These are phyloP conservation scores for Pythium coloratum DNA, from an alignment of 352 stramenopile genomes.

Conservation along the genomic window DNA sequence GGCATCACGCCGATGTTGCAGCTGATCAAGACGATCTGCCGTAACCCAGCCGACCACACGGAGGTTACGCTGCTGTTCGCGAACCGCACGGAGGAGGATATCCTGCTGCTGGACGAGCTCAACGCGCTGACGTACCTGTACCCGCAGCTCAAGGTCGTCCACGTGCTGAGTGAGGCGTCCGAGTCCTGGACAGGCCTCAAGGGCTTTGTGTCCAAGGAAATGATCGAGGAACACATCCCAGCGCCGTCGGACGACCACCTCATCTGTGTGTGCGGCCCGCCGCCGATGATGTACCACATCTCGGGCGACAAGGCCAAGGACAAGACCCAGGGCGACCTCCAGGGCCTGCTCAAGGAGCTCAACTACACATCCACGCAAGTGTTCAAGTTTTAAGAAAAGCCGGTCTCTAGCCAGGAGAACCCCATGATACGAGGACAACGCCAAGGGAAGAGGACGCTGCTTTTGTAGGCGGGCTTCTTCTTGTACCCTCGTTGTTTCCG, in stretches of 20 bases:
- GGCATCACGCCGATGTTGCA: conserved; percentile 92
- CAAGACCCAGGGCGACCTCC: conserved; percentile 80
- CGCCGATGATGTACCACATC: conserved; percentile 89
- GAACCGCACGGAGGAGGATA: conserved; percentile 87
- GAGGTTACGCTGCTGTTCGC: conserved; percentile 48
- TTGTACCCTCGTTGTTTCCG: neutral
- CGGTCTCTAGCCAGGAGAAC: neutral
- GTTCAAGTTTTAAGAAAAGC: conserved; percentile 75
- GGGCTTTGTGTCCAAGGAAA: conserved; percentile 82
- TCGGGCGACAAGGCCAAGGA: conserved; percentile 88
- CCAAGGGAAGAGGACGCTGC: neutral
- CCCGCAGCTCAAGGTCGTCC: conserved; percentile 72
- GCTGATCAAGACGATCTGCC: conserved; percentile 81
- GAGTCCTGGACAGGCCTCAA: conserved; percentile 64
- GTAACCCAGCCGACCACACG: conserved; percentile 81
- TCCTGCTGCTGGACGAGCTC: conserved; percentile 87
- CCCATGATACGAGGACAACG: neutral
- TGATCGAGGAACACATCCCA: conserved; percentile 84
- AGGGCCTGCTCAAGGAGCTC: conserved; percentile 83
- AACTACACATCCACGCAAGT: conserved; percentile 79
- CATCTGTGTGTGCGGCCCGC: conserved; percentile 89
- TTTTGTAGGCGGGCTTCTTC: neutral
- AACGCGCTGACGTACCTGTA: conserved; percentile 82
- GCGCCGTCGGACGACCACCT: conserved; percentile 74
- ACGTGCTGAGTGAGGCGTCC: conserved; percentile 72